Evolutionary conservation across 208 protist genomes (phyloP).

Genomic region (Acanthamoeba triangularis): DNA sequence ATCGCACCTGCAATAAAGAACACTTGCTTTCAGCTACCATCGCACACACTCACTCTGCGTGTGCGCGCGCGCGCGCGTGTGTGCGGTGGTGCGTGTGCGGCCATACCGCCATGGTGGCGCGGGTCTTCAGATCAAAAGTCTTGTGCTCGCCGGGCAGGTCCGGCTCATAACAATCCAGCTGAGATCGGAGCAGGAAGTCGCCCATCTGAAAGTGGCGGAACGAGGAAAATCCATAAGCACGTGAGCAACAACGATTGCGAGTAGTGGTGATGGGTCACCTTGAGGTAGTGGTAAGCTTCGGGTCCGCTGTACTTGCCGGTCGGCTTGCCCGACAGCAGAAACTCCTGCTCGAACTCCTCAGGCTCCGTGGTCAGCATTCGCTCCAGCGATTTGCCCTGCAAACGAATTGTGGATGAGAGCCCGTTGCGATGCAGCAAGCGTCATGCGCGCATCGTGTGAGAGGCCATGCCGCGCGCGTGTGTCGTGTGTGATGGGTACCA

Average conservation of each 20-base stretch:
- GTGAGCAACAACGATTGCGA: background rate
- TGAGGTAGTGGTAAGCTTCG: slow-evolving; percentile 77
- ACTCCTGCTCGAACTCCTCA: background rate
- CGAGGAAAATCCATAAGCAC: too few relatives aligned
- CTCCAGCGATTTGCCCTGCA: slow-evolving; percentile 81
- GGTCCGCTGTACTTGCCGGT: background rate
- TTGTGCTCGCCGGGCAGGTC: slow-evolving; percentile 70
- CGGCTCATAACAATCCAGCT: slow-evolving; percentile 87
- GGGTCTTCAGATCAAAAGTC: slow-evolving; percentile 89
- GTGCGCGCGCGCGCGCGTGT: too few relatives aligned
- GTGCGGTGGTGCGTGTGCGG: background rate
- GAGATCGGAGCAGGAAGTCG: slow-evolving; percentile 83
- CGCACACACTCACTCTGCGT: too few relatives aligned
- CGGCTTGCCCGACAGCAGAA: slow-evolving; percentile 23
- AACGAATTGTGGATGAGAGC: background rate
- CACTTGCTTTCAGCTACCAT: too few relatives aligned
- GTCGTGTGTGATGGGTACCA: slow-evolving; percentile 1
- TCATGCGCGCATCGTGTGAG: too few relatives aligned
- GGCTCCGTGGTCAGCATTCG: slow-evolving; percentile 71
- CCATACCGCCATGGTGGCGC: slow-evolving; percentile 75
- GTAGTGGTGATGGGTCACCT: background rate
- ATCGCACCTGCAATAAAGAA: background rate
- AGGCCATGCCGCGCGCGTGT: too few relatives aligned
- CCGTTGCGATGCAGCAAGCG: too few relatives aligned
- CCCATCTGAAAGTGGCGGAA: slow-evolving; percentile 50